Percentiles rank a stretch among this genome's conserved stretches.
These are phyloP conservation scores for Colletotrichum musicola DNA, from an alignment of 2,329 filamentous ascomycete species.

Conservation along the genomic window DNA sequence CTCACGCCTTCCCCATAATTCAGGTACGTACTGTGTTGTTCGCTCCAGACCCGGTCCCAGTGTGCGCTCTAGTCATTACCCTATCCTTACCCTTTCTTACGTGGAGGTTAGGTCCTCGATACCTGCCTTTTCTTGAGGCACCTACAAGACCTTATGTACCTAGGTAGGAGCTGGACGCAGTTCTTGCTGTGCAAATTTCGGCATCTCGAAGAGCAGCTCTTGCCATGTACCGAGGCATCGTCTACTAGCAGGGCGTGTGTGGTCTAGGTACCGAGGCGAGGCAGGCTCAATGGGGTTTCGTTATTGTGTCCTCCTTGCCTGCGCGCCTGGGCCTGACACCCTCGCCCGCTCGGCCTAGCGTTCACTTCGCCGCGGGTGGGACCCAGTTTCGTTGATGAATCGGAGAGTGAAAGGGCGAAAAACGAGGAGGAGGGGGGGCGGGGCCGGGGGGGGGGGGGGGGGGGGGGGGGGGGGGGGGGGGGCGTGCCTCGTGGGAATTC, in stretches of 20 bases:
- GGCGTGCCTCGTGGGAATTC: conserved; percentile 35
- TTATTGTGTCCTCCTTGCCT: too few species aligned
- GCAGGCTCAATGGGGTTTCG: neutral
- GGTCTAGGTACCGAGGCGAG: neutral
- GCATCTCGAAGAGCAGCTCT: neutral
- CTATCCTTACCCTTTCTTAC: conserved; percentile 8
- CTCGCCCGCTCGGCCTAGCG: conserved; percentile 19
- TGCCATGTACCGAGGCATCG: conserved; percentile 10
- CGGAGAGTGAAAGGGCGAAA: conserved; percentile 20
- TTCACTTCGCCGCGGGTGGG: conserved; percentile 11
- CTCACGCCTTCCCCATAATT: conserved; percentile 28
- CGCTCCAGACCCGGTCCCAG: neutral
- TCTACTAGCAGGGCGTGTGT: conserved; percentile 14
- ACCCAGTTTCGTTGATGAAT: conserved; percentile 35
- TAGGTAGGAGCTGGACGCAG: too few species aligned
- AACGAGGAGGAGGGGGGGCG: conserved; percentile 18
- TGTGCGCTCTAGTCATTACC: conserved; percentile 31
- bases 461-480: conserved; percentile 22
- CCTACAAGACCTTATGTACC: too few species aligned
- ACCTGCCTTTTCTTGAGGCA: too few species aligned
- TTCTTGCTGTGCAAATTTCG: too few species aligned
- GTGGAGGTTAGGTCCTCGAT: neutral
- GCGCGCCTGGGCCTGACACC: neutral
- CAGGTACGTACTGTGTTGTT: conserved; percentile 23
- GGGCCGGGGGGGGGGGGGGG: conserved; percentile 15